These are phyloP conservation scores for Cystobasidium slooffiae DNA, from an alignment of 1,284 basidiomycete genomes.

Conservation along the genomic window DNA sequence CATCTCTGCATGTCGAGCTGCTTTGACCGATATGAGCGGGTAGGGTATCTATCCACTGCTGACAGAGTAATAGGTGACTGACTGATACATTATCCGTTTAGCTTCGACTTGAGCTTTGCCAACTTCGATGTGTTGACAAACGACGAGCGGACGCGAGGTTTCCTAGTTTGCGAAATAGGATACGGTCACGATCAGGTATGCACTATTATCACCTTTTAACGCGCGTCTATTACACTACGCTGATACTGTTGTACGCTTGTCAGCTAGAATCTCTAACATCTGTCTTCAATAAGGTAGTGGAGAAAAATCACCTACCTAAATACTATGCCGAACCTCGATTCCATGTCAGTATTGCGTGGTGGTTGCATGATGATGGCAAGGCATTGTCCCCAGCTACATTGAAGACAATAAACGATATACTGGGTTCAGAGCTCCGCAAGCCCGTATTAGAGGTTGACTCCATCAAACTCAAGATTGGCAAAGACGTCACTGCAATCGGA, in stretches of 20 bases:
- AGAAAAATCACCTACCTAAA: constrained; percentile 67
- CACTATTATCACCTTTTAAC: not conserved
- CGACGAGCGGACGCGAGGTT: constrained; percentile 75
- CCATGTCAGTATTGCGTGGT: constrained; percentile 79
- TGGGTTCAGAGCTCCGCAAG: constrained; percentile 14
- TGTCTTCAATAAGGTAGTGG: constrained; percentile 64
- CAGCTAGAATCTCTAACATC: constrained; percentile 66
- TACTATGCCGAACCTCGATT: constrained; percentile 76
- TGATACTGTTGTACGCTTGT: not conserved
- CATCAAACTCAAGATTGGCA: constrained; percentile 21
- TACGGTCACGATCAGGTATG: constrained; percentile 72
- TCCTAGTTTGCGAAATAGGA: constrained; percentile 74
- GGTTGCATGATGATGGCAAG: constrained; percentile 25
- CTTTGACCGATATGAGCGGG: constrained; percentile 28
- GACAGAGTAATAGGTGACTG: too few species aligned
- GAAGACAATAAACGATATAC: not conserved
- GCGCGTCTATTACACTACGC: not conserved
- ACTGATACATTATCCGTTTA: too few species aligned
- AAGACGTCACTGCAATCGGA: not conserved
- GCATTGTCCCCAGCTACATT: constrained; percentile 3
- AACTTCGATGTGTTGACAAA: constrained; percentile 71
- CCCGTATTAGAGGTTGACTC: not conserved
- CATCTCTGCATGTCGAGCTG: constrained; percentile 28
- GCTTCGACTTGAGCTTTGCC: constrained; percentile 73
- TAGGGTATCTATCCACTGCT: too few species aligned